Evolutionary conservation across 306 rosid species (phyloP), one percentile per base, ranked within the genome.

Genomic region (Bauhinia variegata): DNA sequence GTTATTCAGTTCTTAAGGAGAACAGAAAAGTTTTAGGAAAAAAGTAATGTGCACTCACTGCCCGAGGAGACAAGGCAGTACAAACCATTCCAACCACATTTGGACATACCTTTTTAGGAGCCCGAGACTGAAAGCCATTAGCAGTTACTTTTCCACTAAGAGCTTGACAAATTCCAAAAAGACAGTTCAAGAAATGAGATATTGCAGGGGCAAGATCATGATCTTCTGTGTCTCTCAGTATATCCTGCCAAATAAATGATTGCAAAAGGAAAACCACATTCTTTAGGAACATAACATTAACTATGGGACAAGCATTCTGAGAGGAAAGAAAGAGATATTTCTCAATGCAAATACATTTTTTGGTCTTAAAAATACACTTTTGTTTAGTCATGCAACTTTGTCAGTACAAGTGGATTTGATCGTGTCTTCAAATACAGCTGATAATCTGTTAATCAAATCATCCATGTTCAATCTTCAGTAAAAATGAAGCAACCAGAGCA

Each of bases 141-240:
- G 82, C 65, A 70, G 70, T 34, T 41, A 51, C 63, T 72, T 88
- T 95, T 43, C 88, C 78, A 58, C 74, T 82, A 70, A 72, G 65
- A 63, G 86, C 88, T 65, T 85, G 95, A 74, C 80, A 83, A 75
- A 67, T 90, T 85, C 97, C 99, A 33, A 95, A 90, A 37, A 90
- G 76, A 79, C 97, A 90, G 81, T 95, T 95, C 78, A 95, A 83
- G 83, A 86, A 88, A 82, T 95, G 99, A 55, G 89, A 75, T 16
- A 90, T 65, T 31, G 96, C 88, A 0, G 88, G 81, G 47, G 96
- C 96, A 65, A 88, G 71, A 82, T 95, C 99, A 78, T 90, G 96
- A 74, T 95, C 99, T 65, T 95, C 92, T 0, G 89, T 88, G 34
- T 88, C 96, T 79, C 99, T 88, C 73, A 95, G 74, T 53, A 84